These are phyloP conservation scores for Pisolithus sp. DNA, from an alignment of 768 basidiomycete species.

Conservation along the genomic window DNA sequence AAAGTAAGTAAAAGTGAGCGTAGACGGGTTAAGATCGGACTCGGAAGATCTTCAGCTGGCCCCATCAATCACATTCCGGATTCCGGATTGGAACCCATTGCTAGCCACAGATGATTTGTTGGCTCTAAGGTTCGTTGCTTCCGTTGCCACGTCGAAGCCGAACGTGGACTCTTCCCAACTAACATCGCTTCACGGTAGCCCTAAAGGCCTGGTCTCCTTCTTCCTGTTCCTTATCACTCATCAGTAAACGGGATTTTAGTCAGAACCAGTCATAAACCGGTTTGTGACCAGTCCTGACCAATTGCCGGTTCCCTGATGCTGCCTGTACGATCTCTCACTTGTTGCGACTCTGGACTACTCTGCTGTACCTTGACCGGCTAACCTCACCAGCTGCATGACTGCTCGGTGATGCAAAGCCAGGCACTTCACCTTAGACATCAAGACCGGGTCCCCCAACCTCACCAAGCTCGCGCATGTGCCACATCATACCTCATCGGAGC, in stretches of 20 bases:
- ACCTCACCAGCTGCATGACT: too few relatives aligned
- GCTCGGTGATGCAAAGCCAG: too few relatives aligned
- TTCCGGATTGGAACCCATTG: too few relatives aligned
- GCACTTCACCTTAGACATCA: conserved; percentile 4
- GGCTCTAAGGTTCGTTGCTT: background rate
- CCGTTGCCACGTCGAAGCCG: conserved; percentile 5
- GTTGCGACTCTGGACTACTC: background rate
- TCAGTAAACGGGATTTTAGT: too few relatives aligned
- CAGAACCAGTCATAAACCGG: too few relatives aligned
- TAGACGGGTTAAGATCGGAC: too few relatives aligned
- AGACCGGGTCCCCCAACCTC: background rate
- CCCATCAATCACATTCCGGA: too few relatives aligned
- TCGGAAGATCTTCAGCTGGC: too few relatives aligned
- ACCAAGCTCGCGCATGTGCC: conserved; percentile 27
- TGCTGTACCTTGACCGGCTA: too few relatives aligned
- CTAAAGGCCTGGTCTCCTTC: conserved; percentile 36
- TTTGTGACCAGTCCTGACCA: too few relatives aligned
- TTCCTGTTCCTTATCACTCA: conserved; percentile 8
- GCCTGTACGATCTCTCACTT: conserved; percentile 1
- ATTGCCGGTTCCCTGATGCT: too few relatives aligned
- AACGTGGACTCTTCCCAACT: conserved; percentile 39
- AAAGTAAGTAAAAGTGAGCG: too few relatives aligned
- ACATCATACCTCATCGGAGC: conserved; percentile 40
- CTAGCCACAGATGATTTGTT: background rate
- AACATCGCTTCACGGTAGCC: conserved; percentile 51